A percentile compares a stretch with the other conserved stretches of the same genome.
Evolutionary conservation across 1,139 yeast species (phyloP).

Genomic region (Sugiyamaella xylanicola): DNA sequence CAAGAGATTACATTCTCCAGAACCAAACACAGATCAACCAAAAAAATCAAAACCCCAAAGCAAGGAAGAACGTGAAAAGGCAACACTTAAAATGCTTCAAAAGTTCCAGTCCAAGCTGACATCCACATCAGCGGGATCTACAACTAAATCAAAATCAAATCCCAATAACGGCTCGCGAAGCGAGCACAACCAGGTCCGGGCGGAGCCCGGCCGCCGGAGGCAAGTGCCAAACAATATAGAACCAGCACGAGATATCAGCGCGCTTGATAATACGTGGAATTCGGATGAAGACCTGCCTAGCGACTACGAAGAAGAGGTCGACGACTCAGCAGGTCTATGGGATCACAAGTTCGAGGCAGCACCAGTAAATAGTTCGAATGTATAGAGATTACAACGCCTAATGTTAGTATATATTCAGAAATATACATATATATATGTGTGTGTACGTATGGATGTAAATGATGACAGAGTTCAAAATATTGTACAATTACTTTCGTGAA

Average conservation of each 20-base stretch:
- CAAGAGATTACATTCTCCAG: slow-evolving; percentile 2
- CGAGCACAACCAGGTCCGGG: too few relatives aligned
- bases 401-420: background rate
- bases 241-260: too few relatives aligned
- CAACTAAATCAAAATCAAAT: background rate
- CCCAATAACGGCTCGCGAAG: background rate
- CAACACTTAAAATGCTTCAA: slow-evolving; percentile 28
- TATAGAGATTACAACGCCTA: background rate
- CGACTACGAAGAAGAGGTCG: slow-evolving; percentile 34
- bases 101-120: slow-evolving; percentile 35
- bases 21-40: background rate
- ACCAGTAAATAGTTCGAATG: background rate
- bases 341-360: slow-evolving; percentile 10
- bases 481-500: slow-evolving; percentile 13
- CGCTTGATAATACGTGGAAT: slow-evolving; percentile 14
- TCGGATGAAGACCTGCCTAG: slow-evolving; percentile 35
- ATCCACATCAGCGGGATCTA: slow-evolving; percentile 13
- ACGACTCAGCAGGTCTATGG: slow-evolving; percentile 25
- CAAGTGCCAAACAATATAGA: too few relatives aligned
- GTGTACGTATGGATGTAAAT: background rate
- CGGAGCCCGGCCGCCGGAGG: too few relatives aligned
- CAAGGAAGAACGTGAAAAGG: slow-evolving; percentile 11
- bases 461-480: background rate
- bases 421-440: background rate
- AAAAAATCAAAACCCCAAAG: slow-evolving; percentile 16